Evolutionary conservation across 352 stramenopile genomes (phyloP).

Genomic region (Pythium grandisporangium): DNA sequence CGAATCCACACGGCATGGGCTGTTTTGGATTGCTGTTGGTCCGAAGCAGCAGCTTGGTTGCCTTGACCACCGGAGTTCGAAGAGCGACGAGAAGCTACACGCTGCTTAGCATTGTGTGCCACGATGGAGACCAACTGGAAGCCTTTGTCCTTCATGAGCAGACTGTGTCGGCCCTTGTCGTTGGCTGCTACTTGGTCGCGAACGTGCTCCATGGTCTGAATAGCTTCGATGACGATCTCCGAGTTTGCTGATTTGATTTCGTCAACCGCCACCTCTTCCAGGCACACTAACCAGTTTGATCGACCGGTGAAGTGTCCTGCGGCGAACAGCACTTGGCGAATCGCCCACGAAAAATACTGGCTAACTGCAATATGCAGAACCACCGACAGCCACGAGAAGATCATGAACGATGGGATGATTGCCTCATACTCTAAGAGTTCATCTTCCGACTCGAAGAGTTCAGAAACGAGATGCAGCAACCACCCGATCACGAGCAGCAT

Average conservation of each 20-base stretch:
- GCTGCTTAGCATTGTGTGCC: neutral
- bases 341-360: neutral
- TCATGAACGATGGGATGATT: neutral
- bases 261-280: neutral
- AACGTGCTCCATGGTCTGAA: neutral
- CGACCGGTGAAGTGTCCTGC: neutral
- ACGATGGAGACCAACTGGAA: neutral
- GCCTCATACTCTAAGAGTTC: neutral
- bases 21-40: too few relatives aligned
- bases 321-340: neutral
- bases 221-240: neutral
- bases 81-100: too few relatives aligned
- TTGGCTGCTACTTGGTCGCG: neutral
- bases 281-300: slow-evolving; percentile 1
- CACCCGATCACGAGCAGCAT: slow-evolving; percentile 9
- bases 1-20: neutral
- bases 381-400: neutral
- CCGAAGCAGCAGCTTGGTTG: neutral
- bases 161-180: neutral
- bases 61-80: neutral
- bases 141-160: neutral
- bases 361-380: slow-evolving; percentile 1
- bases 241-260: neutral
- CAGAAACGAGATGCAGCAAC: neutral
- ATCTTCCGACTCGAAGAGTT: neutral